Evolutionary conservation across 192 early-diverging fungal species (phyloP), one percentile per base, ranked within the genome.

Genomic region (Lobosporangium transversale): DNA sequence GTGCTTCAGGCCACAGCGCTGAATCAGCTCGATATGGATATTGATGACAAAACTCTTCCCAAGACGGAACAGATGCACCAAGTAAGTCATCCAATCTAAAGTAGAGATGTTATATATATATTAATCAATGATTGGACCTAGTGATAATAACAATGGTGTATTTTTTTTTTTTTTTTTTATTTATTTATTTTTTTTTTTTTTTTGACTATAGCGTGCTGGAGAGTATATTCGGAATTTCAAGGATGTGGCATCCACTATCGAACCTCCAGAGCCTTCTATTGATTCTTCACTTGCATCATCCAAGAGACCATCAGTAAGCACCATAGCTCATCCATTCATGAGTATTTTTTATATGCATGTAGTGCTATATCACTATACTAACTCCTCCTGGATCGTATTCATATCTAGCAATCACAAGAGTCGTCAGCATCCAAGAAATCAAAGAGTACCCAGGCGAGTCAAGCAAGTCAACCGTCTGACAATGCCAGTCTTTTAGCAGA

Each of bases 1-100:
- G 73, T 78, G 2, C 55, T 83, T 20, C 71, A 78, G 27, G 78
- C 62, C 0, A 80, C 79, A 3, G 81, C 81, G 5, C 58, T 80
- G 3, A 67, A 70, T 42, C 79, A 68, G n/a, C 58, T n/a, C 17
- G 73, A 76, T n/a, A 67, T 66, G 35, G 79, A 80, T 12, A 68
- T 83, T 56, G 79, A 80, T 10, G 66, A 83, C 61, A 70, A 83
- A 35, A 65, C 78, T 0, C 37, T 68, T 12, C 68, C 62, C 32
- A 66, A 79, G 61, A 79, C 78, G 2, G 53, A 74, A 43, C 62
- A 75, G 35, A 81, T 79, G 47, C 45, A 64, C 31, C 27, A 17
- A 14, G 75, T 68, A 68, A 32, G 58, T 29, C 27, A 2, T 20
- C 7, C n/a, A n/a, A n/a, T n/a, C n/a, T n/a, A n/a, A n/a, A n/a